Evolutionary conservation across 2,329 filamentous ascomycete species (phyloP).

Genomic region (Stemphylium vesicarium): DNA sequence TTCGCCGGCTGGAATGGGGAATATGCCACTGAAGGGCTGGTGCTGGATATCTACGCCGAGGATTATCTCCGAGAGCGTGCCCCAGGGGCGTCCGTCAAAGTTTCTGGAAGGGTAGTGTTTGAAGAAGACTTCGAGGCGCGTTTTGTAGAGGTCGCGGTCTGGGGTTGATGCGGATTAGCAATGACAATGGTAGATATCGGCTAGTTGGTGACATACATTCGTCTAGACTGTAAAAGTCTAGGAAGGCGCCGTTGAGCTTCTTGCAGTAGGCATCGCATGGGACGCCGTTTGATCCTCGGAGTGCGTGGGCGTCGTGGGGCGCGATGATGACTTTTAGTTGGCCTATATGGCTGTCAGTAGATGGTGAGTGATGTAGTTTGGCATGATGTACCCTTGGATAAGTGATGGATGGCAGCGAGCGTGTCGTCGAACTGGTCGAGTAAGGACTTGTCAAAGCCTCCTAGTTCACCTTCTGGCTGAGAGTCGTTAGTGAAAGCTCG

Average conservation of each 20-base stretch:
- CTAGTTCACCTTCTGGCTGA: constrained; percentile 38
- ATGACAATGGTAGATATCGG: too few species aligned
- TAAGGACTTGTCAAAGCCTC: constrained; percentile 39
- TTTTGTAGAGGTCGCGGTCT: constrained; percentile 41
- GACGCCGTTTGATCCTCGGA: constrained; percentile 38
- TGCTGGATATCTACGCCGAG: constrained; percentile 46
- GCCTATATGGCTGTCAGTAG: constrained; percentile 20
- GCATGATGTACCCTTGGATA: constrained; percentile 36
- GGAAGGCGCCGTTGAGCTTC: constrained; percentile 37
- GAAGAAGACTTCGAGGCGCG: constrained; percentile 42
- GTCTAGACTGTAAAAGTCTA: constrained; percentile 45
- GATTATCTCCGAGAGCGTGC: constrained; percentile 39
- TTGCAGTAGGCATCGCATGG: constrained; percentile 46
- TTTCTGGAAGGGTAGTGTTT: constrained; percentile 45
- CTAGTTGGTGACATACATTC: too few species aligned
- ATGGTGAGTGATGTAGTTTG: background rate
- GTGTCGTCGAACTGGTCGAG: constrained; percentile 47
- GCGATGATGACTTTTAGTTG: constrained; percentile 46
- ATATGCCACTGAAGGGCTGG: constrained; percentile 44
- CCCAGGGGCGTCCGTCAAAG: constrained; percentile 41
- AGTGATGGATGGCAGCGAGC: constrained; percentile 42
- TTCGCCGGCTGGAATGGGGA: constrained; percentile 43
- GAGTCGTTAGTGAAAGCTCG: background rate
- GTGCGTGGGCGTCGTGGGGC: constrained; percentile 44
- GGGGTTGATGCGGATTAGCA: background rate